These are phyloP conservation scores for Phalaenopsis hybrid DNA, from an alignment of 116 monocot species.

Conservation along the genomic window DNA sequence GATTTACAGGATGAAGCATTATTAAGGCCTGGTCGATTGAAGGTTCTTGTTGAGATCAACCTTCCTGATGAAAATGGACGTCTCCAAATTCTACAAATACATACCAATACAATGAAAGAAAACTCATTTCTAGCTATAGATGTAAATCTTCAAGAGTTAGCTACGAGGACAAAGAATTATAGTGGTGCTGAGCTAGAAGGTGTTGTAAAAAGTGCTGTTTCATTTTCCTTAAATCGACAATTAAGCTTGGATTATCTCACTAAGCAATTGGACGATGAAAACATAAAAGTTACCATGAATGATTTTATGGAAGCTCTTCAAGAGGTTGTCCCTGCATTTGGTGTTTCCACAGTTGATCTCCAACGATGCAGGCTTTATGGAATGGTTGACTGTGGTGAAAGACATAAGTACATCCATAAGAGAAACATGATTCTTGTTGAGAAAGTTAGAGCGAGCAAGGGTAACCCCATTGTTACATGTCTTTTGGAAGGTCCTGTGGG, in stretches of 20 bases:
- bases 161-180: slow-evolving; percentile 91
- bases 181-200: slow-evolving; percentile 99
- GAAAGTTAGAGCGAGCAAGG: slow-evolving; percentile 92
- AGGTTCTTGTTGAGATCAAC: slow-evolving; percentile 96
- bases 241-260: slow-evolving; percentile 92
- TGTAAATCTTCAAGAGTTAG: slow-evolving; percentile 81
- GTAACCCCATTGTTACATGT: slow-evolving; percentile 91
- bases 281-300: slow-evolving; percentile 91
- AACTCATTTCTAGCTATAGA: slow-evolving; percentile 89
- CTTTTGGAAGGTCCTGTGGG: slow-evolving; percentile 90
- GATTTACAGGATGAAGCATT: slow-evolving; percentile 97
- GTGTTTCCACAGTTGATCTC: slow-evolving; percentile 89
- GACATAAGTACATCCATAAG: slow-evolving; percentile 65
- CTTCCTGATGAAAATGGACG: slow-evolving; percentile 99
- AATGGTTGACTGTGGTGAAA: slow-evolving; percentile 81
- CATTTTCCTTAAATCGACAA: slow-evolving; percentile 84
- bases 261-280: slow-evolving; percentile 84
- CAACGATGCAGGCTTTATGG: slow-evolving; percentile 64
- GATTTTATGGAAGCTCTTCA: slow-evolving; percentile 76
- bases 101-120: slow-evolving; percentile 97
- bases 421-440: slow-evolving; percentile 88
- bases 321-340: slow-evolving; percentile 88
- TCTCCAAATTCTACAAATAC: slow-evolving; percentile 93
- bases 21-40: slow-evolving; percentile 97
- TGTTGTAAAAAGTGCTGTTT: slow-evolving; percentile 96